These are phyloP conservation scores for Penicillium psychrofluorescens DNA, from an alignment of 495 filamentous ascomycete genomes.

Conservation along the genomic window DNA sequence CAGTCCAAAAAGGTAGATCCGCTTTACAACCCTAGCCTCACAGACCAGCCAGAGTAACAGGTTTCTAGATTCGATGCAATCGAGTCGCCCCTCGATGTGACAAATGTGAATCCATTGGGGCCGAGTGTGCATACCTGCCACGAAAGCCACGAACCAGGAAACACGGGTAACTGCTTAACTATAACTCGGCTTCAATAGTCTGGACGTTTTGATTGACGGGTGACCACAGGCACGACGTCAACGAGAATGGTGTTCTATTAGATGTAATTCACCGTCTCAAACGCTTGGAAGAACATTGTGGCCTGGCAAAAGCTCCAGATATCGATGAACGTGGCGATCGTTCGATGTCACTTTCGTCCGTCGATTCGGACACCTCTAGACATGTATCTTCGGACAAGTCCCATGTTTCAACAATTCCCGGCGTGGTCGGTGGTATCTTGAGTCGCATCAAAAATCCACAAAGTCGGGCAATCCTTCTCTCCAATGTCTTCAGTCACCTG, in stretches of 20 bases:
- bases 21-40: neutral
- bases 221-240: neutral
- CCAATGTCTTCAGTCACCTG: slow-evolving; percentile 13
- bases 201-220: too few species aligned
- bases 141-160: slow-evolving; percentile 10
- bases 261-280: slow-evolving; percentile 11
- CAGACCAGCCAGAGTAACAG: neutral
- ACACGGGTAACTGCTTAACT: neutral
- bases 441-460: slow-evolving; percentile 3
- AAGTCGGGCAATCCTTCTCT: slow-evolving; percentile 1
- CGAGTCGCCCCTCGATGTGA: slow-evolving; percentile 12
- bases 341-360: neutral
- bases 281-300: slow-evolving; percentile 14
- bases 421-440: neutral
- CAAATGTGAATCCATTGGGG: slow-evolving; percentile 9
- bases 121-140: slow-evolving; percentile 7
- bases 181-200: neutral
- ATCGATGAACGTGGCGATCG: neutral
- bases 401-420: too few species aligned
- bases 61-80: slow-evolving; percentile 14
- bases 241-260: slow-evolving; percentile 6
- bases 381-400: too few species aligned
- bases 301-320: neutral
- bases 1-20: slow-evolving; percentile 11
- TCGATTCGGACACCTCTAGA: too few species aligned